phyloP scores from a whole-genome alignment of 2,329 filamentous ascomycete species.

The Apiospora arundinis region DNA sequence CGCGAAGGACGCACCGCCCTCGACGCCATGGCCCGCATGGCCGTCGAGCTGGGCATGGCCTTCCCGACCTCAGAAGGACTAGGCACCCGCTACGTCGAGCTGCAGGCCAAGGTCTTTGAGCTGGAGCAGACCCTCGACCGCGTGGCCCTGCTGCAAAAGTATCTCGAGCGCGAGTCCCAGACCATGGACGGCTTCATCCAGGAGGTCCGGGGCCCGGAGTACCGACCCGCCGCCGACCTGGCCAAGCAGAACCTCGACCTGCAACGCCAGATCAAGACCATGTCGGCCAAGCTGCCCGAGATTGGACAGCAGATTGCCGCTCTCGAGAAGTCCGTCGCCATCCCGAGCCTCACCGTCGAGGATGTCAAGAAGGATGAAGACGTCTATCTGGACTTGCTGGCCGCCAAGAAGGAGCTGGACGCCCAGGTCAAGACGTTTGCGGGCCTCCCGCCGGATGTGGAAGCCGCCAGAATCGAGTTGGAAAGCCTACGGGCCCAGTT shows the following conservation, averaged over 20 bases:
- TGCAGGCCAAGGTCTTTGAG: conserved; percentile 60
- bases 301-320: conserved; percentile 61
- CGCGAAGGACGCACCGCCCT: conserved; percentile 62
- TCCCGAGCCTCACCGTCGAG: conserved; percentile 52
- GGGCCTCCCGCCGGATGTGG: conserved; percentile 73
- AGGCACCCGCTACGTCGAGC: conserved; percentile 57
- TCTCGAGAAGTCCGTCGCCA: conserved; percentile 41
- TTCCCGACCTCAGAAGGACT: conserved; percentile 56
- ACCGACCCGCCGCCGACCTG: conserved; percentile 63
- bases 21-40: conserved; percentile 61
- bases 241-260: conserved; percentile 76
- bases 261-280: conserved; percentile 72
- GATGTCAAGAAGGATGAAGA: conserved; percentile 65
- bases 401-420: conserved; percentile 65
- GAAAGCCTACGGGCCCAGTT: conserved; percentile 71
- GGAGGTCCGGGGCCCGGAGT: conserved; percentile 52
- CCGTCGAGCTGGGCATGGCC: conserved; percentile 56
- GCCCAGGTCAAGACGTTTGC: conserved; percentile 69
- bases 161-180: conserved; percentile 59
- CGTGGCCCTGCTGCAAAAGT: conserved; percentile 60
- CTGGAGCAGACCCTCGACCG: conserved; percentile 62
- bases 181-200: conserved; percentile 46
- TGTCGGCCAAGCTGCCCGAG: conserved; percentile 71
- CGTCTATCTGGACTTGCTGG: conserved; percentile 62
- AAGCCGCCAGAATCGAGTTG: conserved; percentile 73